Evolutionary conservation across 1,284 basidiomycete species (phyloP).

Genomic region (Papiliotrema flavescens): DNA sequence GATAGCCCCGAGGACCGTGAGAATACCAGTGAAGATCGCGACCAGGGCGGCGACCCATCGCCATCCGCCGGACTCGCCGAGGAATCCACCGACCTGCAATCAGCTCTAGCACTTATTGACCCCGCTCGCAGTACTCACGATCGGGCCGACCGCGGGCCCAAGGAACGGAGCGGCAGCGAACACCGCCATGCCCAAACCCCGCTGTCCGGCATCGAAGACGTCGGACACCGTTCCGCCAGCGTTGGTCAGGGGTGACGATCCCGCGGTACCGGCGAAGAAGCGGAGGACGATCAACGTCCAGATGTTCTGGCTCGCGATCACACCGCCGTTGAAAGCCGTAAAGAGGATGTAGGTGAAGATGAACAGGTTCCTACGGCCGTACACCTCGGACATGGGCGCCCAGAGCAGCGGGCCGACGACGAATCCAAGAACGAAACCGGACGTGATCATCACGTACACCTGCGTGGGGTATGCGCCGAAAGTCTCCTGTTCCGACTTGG

Average conservation of each 20-base stretch:
- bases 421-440: slow-evolving; percentile 42
- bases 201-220: slow-evolving; percentile 44
- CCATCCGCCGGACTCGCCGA: slow-evolving; percentile 47
- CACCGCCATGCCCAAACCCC: slow-evolving; percentile 47
- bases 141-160: slow-evolving; percentile 49
- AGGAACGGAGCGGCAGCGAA: slow-evolving; percentile 47
- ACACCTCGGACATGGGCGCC: slow-evolving; percentile 52
- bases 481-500: slow-evolving; percentile 13
- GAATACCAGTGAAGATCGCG: slow-evolving; percentile 50
- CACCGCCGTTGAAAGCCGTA: background rate
- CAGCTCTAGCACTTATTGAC: no score
- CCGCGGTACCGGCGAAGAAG: slow-evolving; percentile 41
- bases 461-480: slow-evolving; percentile 26
- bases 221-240: slow-evolving; percentile 51
- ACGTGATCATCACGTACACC: slow-evolving; percentile 26
- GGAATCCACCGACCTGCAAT: slow-evolving; percentile 40
- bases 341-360: slow-evolving; percentile 48
- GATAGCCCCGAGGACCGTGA: slow-evolving; percentile 33
- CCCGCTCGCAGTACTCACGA: slow-evolving; percentile 6
- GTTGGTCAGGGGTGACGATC: slow-evolving; percentile 49
- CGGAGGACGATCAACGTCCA: background rate
- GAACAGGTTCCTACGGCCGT: slow-evolving; percentile 56
- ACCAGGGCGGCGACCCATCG: slow-evolving; percentile 65
- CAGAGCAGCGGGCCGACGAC: slow-evolving; percentile 42
- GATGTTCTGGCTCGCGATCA: background rate